These are phyloP conservation scores for Penicillium dipodomyicola DNA, from an alignment of 495 filamentous ascomycete genomes.

Conservation along the genomic window DNA sequence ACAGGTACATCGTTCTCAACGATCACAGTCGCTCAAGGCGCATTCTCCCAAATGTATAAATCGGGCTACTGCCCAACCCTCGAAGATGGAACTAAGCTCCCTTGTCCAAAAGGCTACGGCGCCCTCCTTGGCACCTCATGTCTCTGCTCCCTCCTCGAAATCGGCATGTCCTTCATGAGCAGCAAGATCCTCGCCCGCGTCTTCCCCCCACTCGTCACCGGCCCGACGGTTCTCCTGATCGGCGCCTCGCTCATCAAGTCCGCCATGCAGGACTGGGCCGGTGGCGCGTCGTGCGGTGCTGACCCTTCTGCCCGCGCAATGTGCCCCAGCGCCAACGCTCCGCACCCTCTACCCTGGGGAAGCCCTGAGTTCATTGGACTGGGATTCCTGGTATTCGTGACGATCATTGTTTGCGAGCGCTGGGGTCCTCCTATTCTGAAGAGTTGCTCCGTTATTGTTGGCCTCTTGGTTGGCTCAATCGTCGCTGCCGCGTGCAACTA, in stretches of 20 bases:
- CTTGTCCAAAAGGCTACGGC: constrained; percentile 84
- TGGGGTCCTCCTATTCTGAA: constrained; percentile 81
- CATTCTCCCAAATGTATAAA: constrained; percentile 79
- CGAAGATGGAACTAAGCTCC: constrained; percentile 61
- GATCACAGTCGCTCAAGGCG: constrained; percentile 78
- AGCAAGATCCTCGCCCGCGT: constrained; percentile 67
- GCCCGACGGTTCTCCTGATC: constrained; percentile 76
- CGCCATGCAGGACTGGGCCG: constrained; percentile 82
- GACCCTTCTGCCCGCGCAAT: constrained; percentile 54
- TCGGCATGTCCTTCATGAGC: constrained; percentile 54
- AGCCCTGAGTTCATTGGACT: constrained; percentile 84
- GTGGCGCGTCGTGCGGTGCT: constrained; percentile 66
- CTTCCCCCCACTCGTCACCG: constrained; percentile 89
- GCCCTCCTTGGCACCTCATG: constrained; percentile 74
- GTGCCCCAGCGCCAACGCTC: constrained; percentile 70
- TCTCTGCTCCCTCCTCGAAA: constrained; percentile 47
- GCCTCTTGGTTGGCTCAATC: constrained; percentile 82
- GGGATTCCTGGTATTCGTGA: constrained; percentile 87
- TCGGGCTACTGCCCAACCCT: constrained; percentile 72
- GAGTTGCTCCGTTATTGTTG: constrained; percentile 72
- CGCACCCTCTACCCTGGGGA: constrained; percentile 84
- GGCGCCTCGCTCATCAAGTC: constrained; percentile 71
- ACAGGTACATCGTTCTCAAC: constrained; percentile 66
- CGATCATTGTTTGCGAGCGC: constrained; percentile 80
- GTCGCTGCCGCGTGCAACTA: constrained; percentile 83